Percentiles rank a stretch among this genome's conserved stretches.
These are phyloP conservation scores for Aspergillus sp. DNA, from an alignment of 2,329 filamentous ascomycete species.

Conservation along the genomic window DNA sequence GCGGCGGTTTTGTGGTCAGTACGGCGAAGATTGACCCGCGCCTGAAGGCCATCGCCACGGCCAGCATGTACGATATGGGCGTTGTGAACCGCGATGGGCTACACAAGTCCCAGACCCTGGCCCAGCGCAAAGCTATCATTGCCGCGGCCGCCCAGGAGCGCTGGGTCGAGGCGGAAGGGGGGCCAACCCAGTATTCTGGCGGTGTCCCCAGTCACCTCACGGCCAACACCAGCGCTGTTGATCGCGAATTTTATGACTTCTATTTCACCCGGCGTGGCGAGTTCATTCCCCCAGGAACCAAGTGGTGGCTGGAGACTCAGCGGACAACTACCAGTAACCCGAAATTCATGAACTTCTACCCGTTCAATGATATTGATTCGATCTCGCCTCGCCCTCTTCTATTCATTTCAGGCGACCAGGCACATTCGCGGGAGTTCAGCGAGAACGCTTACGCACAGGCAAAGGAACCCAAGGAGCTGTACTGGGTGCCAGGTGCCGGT, in stretches of 20 bases:
- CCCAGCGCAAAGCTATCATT: constrained; percentile 18
- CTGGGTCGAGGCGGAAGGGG: constrained; percentile 20
- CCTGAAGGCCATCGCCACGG: too few species aligned
- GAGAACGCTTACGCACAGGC: constrained; percentile 29
- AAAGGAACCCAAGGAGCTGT: constrained; percentile 40
- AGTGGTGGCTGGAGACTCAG: not conserved
- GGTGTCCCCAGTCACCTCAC: too few species aligned
- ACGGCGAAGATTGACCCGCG: too few species aligned
- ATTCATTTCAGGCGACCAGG: constrained; percentile 26
- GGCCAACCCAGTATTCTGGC: too few species aligned
- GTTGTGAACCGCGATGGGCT: too few species aligned
- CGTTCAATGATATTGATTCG: constrained; percentile 19
- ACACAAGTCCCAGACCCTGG: constrained; percentile 12
- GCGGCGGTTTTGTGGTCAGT: too few species aligned
- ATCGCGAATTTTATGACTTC: too few species aligned
- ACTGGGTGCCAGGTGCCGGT: constrained; percentile 35
- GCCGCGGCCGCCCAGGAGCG: constrained; percentile 20
- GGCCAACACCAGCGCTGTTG: too few species aligned
- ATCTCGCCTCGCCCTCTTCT: constrained; percentile 29
- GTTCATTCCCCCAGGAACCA: too few species aligned
- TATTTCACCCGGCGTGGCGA: too few species aligned
- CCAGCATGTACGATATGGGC: too few species aligned
- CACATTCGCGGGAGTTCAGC: constrained; percentile 28
- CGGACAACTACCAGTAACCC: too few species aligned
- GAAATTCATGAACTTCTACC: not conserved